phyloP scores from a whole-genome alignment of 1,139 yeast species.

The Kurtzmaniella quercitrusa region DNA sequence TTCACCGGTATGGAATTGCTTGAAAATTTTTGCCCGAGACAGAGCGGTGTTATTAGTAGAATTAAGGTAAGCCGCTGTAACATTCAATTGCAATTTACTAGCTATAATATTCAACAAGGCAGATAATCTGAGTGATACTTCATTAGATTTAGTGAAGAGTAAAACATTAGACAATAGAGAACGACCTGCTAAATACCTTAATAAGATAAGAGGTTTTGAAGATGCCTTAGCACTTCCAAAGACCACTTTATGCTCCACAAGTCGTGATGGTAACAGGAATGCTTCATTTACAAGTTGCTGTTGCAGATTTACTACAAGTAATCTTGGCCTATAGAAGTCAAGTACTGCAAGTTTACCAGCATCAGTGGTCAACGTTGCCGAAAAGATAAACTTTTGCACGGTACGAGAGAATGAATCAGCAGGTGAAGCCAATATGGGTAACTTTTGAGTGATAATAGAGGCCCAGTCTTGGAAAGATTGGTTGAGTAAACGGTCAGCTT shows the following conservation, averaged over 20 bases:
- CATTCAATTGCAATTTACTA: conserved; percentile 9
- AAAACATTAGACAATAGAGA: conserved; percentile 39
- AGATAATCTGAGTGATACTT: conserved; percentile 73
- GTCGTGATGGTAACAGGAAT: conserved; percentile 50
- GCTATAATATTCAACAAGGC: conserved; percentile 42
- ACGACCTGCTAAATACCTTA: conserved; percentile 44
- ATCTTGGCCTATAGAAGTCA: conserved; percentile 62
- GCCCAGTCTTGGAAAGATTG: conserved; percentile 92
- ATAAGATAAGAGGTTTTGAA: conserved; percentile 71
- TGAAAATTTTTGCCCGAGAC: conserved; percentile 43
- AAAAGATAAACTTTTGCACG: conserved; percentile 66
- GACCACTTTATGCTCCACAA: conserved; percentile 48
- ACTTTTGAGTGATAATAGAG: background rate
- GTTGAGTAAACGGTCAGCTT: conserved; percentile 87
- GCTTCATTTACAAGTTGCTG: conserved; percentile 47
- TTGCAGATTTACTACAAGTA: conserved; percentile 63
- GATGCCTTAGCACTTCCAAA: conserved; percentile 54
- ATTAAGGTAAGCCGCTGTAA: conserved; percentile 34
- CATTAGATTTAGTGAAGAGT: conserved; percentile 83
- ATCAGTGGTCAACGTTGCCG: conserved; percentile 92
- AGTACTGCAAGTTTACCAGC: conserved; percentile 79
- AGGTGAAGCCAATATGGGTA: background rate
- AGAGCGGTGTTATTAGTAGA: conserved; percentile 48
- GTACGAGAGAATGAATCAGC: conserved; percentile 8
- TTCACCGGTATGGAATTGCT: conserved; percentile 49